These are phyloP conservation scores for Lecanosticta acicola DNA, from an alignment of 2,329 filamentous ascomycete species.

Conservation along the genomic window DNA sequence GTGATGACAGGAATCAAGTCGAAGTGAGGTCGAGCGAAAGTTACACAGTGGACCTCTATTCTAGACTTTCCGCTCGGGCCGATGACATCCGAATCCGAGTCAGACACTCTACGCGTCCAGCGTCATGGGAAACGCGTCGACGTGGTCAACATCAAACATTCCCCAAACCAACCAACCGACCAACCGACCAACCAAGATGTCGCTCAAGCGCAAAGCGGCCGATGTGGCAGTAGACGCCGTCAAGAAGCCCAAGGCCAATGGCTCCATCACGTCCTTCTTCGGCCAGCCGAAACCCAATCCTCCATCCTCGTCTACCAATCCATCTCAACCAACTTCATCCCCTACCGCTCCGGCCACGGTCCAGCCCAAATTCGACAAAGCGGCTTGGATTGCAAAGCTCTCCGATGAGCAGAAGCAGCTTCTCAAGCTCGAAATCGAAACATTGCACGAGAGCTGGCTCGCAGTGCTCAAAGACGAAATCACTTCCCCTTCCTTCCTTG, in stretches of 20 bases:
- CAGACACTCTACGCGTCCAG: too few relatives aligned
- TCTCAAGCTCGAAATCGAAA: slow-evolving; percentile 84
- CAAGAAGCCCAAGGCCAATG: slow-evolving; percentile 55
- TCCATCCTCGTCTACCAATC: slow-evolving; percentile 27
- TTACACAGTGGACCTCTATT: too few relatives aligned
- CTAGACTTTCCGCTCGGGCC: too few relatives aligned
- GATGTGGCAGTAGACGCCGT: slow-evolving; percentile 40
- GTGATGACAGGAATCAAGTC: too few relatives aligned
- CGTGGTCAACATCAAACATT: too few relatives aligned
- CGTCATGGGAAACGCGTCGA: too few relatives aligned
- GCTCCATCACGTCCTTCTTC: slow-evolving; percentile 87
- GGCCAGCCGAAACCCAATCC: slow-evolving; percentile 55
- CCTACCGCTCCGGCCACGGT: slow-evolving; percentile 32
- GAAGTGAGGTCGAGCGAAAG: too few relatives aligned
- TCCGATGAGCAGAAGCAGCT: slow-evolving; percentile 76
- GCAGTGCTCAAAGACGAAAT: slow-evolving; percentile 83
- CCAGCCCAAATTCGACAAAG: slow-evolving; percentile 69
- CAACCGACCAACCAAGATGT: slow-evolving; percentile 35
- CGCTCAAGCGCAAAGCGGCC: slow-evolving; percentile 48
- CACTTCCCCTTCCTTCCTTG: slow-evolving; percentile 70
- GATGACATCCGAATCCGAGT: too few relatives aligned
- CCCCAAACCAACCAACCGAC: too few relatives aligned
- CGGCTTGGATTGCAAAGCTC: slow-evolving; percentile 77
- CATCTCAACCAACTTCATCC: slow-evolving; percentile 24
- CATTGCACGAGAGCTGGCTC: slow-evolving; percentile 86